A percentile compares a stretch with the other conserved stretches of the same genome.
These are phyloP conservation scores for Botrytis galanthina DNA, from an alignment of 2,329 filamentous ascomycete genomes.

Conservation along the genomic window DNA sequence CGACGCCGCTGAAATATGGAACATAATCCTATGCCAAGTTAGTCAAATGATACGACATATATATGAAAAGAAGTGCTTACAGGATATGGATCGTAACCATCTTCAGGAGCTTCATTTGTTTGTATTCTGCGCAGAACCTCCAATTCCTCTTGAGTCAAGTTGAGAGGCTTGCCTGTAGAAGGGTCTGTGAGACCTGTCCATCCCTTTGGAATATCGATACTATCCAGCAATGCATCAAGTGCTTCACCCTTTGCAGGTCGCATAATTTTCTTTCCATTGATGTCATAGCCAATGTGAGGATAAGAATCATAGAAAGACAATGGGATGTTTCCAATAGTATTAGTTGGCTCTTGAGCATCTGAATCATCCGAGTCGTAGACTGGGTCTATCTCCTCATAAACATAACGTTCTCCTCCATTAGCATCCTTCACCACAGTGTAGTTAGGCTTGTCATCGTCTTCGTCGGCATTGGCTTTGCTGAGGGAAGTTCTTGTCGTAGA, in stretches of 20 bases:
- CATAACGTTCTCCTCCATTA: conserved; percentile 84
- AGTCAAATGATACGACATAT: conserved; percentile 27
- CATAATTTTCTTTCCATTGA: conserved; percentile 98
- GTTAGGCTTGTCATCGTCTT: conserved; percentile 45
- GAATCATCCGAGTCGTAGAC: conserved; percentile 96
- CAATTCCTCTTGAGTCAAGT: conserved; percentile 82
- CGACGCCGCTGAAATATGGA: conserved; percentile 87
- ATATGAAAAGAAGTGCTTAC: conserved; percentile 45
- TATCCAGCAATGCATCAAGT: conserved; percentile 88
- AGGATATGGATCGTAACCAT: conserved; percentile 90
- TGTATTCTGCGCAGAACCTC: conserved; percentile 86
- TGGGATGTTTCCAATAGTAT: conserved; percentile 95
- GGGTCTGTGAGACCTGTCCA: conserved; percentile 97
- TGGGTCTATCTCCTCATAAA: conserved; percentile 91
- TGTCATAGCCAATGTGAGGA: conserved; percentile 97
- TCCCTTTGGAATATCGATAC: conserved; percentile 93
- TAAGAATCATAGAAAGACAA: conserved; percentile 96
- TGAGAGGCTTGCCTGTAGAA: conserved; percentile 85
- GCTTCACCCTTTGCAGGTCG: conserved; percentile 92
- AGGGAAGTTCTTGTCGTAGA: conserved; percentile 43
- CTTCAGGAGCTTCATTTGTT: conserved; percentile 80
- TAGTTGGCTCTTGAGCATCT: conserved; percentile 72
- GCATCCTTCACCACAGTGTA: conserved; percentile 71
- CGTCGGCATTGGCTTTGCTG: conserved; percentile 41
- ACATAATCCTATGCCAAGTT: conserved; percentile 64